phyloP scores from a whole-genome alignment of 805 yeast species.

The Kodamaea restingae region DNA sequence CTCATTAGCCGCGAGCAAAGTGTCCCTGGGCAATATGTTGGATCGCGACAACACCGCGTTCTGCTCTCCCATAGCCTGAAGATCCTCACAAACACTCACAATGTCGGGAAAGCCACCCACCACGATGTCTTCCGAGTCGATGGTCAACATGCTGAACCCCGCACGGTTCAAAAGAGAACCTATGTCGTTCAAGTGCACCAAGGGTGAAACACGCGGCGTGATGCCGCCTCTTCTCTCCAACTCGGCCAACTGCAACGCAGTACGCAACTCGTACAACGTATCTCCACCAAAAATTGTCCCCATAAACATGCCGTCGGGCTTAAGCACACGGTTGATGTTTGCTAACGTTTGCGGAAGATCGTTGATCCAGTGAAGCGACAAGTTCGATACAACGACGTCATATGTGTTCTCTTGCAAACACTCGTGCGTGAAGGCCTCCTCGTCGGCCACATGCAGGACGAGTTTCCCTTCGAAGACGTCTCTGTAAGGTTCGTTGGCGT shows the following conservation, averaged over 20 bases:
- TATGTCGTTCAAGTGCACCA: constrained; percentile 73
- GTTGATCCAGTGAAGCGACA: constrained; percentile 81
- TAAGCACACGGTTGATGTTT: constrained; percentile 53
- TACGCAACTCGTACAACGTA: constrained; percentile 76
- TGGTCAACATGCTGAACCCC: constrained; percentile 74
- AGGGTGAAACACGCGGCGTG: constrained; percentile 76
- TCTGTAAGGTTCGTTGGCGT: constrained; percentile 40
- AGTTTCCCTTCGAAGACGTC: constrained; percentile 40
- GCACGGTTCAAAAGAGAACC: constrained; percentile 70
- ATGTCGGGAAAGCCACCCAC: constrained; percentile 74
- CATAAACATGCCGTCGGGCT: constrained; percentile 79
- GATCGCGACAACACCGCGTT: constrained; percentile 59
- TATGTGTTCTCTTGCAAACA: constrained; percentile 39
- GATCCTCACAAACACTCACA: constrained; percentile 60
- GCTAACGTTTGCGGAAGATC: constrained; percentile 67
- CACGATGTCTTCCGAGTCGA: constrained; percentile 78
- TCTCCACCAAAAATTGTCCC: constrained; percentile 83
- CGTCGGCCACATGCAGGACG: constrained; percentile 58
- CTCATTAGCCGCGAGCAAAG: constrained; percentile 70
- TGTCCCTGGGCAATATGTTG: constrained; percentile 46
- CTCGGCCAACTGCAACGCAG: constrained; percentile 78
- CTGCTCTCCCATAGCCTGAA: constrained; percentile 81
- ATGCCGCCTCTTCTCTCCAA: constrained; percentile 75
- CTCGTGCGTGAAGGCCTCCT: constrained; percentile 53
- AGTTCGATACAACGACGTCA: constrained; percentile 71